Evolutionary conservation across 2,329 filamentous ascomycete species (phyloP).

Genomic region (Aspergillus sp.): DNA sequence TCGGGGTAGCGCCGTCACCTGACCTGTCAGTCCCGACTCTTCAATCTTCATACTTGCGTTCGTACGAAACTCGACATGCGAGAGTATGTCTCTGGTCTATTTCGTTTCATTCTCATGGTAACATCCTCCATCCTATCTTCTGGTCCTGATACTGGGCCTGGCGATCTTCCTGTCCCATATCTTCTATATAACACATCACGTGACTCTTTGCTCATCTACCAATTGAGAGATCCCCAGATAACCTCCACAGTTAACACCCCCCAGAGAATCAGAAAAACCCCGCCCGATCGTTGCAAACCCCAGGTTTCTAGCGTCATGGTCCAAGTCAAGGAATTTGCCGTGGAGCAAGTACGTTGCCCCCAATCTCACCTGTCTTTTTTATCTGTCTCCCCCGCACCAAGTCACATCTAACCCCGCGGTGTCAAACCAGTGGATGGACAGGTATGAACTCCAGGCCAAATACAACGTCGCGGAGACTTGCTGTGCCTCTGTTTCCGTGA

Average conservation of each 20-base stretch:
- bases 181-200: neutral
- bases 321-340: conserved; percentile 46
- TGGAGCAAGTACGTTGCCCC: conserved; percentile 62
- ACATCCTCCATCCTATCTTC: too few species aligned
- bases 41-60: too few species aligned
- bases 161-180: neutral
- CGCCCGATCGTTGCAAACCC: neutral
- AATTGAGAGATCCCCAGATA: neutral
- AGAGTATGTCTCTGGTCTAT: neutral
- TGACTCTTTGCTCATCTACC: neutral
- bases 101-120: too few species aligned
- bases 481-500: conserved; percentile 70
- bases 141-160: neutral
- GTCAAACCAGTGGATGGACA: conserved; percentile 55
- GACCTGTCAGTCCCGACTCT: neutral
- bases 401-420: conserved; percentile 2
- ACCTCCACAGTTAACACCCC: conserved; percentile 1
- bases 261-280: neutral
- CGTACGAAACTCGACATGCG: too few species aligned
- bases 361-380: conserved; percentile 27
- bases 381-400: conserved; percentile 33
- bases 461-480: conserved; percentile 80
- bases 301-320: conserved; percentile 32
- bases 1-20: neutral
- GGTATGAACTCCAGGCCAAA: conserved; percentile 51